Evolutionary conservation across 805 yeast species (phyloP).

Genomic region (Kuraishia piskuri): DNA sequence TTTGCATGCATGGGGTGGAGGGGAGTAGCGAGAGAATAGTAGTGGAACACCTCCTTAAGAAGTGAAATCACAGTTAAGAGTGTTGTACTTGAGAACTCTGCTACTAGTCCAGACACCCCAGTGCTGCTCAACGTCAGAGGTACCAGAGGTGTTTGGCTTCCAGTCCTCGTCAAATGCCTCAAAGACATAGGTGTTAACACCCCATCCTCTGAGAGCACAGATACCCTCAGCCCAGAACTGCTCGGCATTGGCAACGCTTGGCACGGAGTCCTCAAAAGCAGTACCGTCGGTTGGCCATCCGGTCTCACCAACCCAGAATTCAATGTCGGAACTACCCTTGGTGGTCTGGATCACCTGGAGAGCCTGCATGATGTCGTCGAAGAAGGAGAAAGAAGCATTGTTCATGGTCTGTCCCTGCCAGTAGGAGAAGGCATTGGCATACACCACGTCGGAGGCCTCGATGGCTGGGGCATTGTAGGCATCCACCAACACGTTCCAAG

Average conservation of each 20-base stretch:
- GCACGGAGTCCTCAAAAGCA: slow-evolving; percentile 54
- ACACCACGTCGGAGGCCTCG: slow-evolving; percentile 73
- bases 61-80: slow-evolving; percentile 38
- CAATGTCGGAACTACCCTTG: slow-evolving; percentile 80
- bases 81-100: slow-evolving; percentile 34
- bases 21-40: neutral
- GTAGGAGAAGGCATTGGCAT: slow-evolving; percentile 95
- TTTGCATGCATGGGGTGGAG: no score
- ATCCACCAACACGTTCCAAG: slow-evolving; percentile 89
- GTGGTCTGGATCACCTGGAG: slow-evolving; percentile 76
- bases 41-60: slow-evolving; percentile 8
- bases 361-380: slow-evolving; percentile 97
- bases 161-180: slow-evolving; percentile 96
- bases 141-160: slow-evolving; percentile 89
- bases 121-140: slow-evolving; percentile 80
- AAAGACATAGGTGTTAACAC: slow-evolving; percentile 83
- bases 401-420: slow-evolving; percentile 93
- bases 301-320: slow-evolving; percentile 95
- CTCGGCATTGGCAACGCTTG: slow-evolving; percentile 67
- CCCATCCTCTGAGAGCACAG: slow-evolving; percentile 95
- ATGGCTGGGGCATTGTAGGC: slow-evolving; percentile 65
- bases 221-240: slow-evolving; percentile 81
- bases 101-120: slow-evolving; percentile 81
- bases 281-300: slow-evolving; percentile 95
- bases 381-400: slow-evolving; percentile 85